Evolutionary conservation across 2,329 filamentous ascomycete species (phyloP).

Genomic region (Metarhizium humberi): DNA sequence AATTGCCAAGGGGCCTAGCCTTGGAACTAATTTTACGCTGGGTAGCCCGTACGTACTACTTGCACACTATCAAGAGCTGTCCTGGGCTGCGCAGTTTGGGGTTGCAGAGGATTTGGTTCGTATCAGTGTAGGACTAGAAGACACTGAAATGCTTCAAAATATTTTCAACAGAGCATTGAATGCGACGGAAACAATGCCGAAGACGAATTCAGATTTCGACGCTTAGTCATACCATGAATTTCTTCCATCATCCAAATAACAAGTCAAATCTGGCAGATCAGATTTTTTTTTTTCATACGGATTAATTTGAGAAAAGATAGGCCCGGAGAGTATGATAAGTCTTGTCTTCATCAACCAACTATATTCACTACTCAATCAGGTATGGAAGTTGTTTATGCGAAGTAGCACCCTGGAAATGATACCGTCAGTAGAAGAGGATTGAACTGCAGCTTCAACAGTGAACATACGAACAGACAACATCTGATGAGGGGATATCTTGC

Average conservation of each 20-base stretch:
- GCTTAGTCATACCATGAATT: background rate
- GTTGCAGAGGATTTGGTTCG: conserved; percentile 74
- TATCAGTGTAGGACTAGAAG: conserved; percentile 85
- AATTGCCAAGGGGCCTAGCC: conserved; percentile 85
- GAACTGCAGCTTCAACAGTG: background rate
- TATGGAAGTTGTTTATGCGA: background rate
- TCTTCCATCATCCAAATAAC: background rate
- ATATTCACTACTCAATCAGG: background rate
- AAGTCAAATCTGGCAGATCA: background rate
- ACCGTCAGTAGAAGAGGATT: background rate
- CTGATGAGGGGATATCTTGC: background rate
- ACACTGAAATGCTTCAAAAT: conserved; percentile 53
- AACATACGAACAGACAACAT: background rate
- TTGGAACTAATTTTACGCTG: conserved; percentile 95
- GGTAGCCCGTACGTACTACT: conserved; percentile 85
- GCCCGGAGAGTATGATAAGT: background rate
- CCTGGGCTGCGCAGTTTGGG: conserved; percentile 80
- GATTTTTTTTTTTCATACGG: too few relatives aligned
- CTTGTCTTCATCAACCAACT: background rate
- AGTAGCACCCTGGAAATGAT: too few relatives aligned
- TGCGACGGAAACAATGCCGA: conserved; percentile 29
- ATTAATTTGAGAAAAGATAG: background rate
- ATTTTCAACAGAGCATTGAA: conserved; percentile 63
- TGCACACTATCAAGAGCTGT: conserved; percentile 82
- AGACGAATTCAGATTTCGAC: background rate